Evolutionary conservation across 2,329 filamentous ascomycete genomes (phyloP), one percentile per base, ranked within the genome.

Genomic region (Beauveria rudraprayagi): DNA sequence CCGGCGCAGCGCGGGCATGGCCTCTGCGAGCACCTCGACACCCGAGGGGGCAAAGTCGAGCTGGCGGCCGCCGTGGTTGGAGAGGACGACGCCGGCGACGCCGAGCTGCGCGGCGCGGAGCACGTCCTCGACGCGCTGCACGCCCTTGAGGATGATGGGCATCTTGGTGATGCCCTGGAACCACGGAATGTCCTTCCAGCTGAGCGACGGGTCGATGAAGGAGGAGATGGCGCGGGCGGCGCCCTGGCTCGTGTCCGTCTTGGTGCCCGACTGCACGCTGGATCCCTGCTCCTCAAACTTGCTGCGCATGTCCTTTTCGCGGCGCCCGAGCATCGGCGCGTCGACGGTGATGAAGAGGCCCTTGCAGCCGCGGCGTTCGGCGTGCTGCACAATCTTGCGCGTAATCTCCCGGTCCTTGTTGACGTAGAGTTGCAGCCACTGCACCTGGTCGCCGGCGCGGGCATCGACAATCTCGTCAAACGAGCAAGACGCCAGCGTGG

Each of bases 271-370:
- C 75, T 97, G 94, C 16, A 97, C 91, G 70, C 86, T 89, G 30
- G 88, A 89, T 9, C 92, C 93, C 16, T 83, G 83, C 67, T 96
- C 93, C 43, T 84, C 85, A 72, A 95, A 96, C 75, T 97, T 97
- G 66, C 83, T 85, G 44, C 94, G 90, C 94, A 97, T 97, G 73
- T 97, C 94, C 79, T 97, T 99, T 75, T 99, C 94, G 66, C 94
- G 83, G 44, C 94, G 87, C 47, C 94, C 94, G 24, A 99, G 86
- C 75, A 97, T 93, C 6, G 94, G 94, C 57, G 94, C 94, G 73
- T 99, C 94, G 60, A 99, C 94, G 2, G 94, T 99, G 77, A 99
- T 97, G 80, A 99, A 99, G 19, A 99, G 85, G 10, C 89, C 94
- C 76, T 91, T 94, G 81, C 94, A 97, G 30, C 94, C 94, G 61